Evolutionary conservation across 2,329 filamentous ascomycete genomes (phyloP).

Genomic region (Botrytis medusae): DNA sequence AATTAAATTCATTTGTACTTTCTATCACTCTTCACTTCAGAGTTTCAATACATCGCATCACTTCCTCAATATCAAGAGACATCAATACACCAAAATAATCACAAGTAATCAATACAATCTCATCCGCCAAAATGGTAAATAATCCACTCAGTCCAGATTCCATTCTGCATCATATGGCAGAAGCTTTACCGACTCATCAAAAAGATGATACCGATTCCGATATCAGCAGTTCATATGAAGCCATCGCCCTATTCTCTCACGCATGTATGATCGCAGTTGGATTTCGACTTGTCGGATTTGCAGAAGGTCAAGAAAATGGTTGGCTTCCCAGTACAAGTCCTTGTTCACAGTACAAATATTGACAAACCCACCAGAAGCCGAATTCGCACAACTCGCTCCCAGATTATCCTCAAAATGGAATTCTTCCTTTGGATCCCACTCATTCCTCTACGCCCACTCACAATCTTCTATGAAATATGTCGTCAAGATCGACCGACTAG

Average conservation of each 20-base stretch:
- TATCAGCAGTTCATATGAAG: constrained; percentile 73
- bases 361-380: constrained; percentile 47
- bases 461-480: constrained; percentile 85
- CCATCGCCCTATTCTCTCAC: constrained; percentile 79
- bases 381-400: constrained; percentile 57
- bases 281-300: constrained; percentile 80
- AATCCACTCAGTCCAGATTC: constrained; percentile 47
- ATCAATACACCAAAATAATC: not conserved
- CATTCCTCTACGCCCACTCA: constrained; percentile 83
- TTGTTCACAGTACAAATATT: constrained; percentile 13
- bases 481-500: constrained; percentile 78
- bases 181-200: constrained; percentile 57
- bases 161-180: constrained; percentile 57
- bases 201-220: constrained; percentile 57
- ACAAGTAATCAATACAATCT: not conserved
- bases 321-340: constrained; percentile 30
- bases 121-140: constrained; percentile 31
- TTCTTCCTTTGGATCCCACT: constrained; percentile 64
- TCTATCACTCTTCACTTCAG: not conserved
- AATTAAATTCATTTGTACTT: not conserved
- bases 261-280: constrained; percentile 77
- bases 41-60: not conserved
- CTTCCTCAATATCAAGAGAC: not conserved
- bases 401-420: constrained; percentile 81
- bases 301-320: constrained; percentile 77